These are phyloP conservation scores for Sedum album DNA, from an alignment of 164 flowering plant genomes.

Conservation along the genomic window DNA sequence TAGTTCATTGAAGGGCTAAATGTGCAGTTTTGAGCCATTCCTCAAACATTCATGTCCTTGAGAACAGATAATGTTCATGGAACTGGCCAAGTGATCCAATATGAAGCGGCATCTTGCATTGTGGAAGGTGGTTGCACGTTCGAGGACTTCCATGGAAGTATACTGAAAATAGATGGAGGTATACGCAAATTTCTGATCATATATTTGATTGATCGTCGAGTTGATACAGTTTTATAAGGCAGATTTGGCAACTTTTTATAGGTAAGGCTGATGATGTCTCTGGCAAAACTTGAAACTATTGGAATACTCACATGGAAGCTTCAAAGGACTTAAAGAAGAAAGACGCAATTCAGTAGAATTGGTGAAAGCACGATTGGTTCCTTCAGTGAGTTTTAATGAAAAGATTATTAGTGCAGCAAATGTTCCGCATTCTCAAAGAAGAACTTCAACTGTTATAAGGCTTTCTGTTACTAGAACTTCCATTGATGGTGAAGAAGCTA, in stretches of 20 bases:
- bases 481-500: constrained; percentile 54
- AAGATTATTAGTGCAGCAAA: constrained; percentile 29
- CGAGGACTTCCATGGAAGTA: constrained; percentile 56
- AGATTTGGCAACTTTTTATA: constrained; percentile 35
- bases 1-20: not conserved
- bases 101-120: constrained; percentile 60
- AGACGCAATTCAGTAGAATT: constrained; percentile 30
- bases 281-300: constrained; percentile 33
- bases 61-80: constrained; percentile 28
- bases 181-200: constrained; percentile 21
- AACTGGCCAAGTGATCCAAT: constrained; percentile 63
- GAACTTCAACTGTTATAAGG: constrained; percentile 57
- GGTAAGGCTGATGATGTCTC: constrained; percentile 45
- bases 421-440: constrained; percentile 32
- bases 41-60: not conserved
- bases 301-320: constrained; percentile 45
- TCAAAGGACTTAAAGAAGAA: constrained; percentile 47
- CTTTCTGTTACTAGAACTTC: constrained; percentile 76
- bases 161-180: constrained; percentile 55
- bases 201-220: constrained; percentile 11
- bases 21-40: not conserved
- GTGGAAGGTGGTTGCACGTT: constrained; percentile 41
- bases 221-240: constrained; percentile 15
- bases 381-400: constrained; percentile 70
- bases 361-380: constrained; percentile 31